Evolutionary conservation across 176 grass and related monocot species (phyloP).

Genomic region (Miscanthus lutarioriparius): DNA sequence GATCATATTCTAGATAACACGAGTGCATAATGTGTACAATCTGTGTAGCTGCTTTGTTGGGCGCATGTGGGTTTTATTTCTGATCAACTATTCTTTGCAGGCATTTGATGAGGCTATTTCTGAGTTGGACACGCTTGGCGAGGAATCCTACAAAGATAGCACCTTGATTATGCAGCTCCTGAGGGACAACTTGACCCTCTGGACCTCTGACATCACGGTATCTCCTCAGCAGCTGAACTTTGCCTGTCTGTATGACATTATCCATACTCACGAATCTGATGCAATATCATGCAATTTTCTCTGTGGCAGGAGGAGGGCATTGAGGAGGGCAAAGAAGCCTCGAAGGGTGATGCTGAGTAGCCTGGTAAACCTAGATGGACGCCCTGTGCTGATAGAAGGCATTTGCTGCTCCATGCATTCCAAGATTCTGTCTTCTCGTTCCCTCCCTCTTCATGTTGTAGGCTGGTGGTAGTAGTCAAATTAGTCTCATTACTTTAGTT

Average conservation of each 20-base stretch:
- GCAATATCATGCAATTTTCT: neutral
- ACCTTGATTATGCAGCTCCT: slow-evolving; percentile 95
- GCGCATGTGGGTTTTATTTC: neutral
- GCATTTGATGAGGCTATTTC: slow-evolving; percentile 95
- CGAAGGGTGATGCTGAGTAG: slow-evolving; percentile 56
- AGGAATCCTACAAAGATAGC: slow-evolving; percentile 93
- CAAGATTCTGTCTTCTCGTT: neutral
- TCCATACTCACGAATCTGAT: neutral
- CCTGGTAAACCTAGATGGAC: neutral
- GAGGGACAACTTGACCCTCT: slow-evolving; percentile 86
- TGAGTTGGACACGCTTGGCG: slow-evolving; percentile 70
- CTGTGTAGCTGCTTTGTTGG: neutral
- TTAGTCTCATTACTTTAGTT: slow-evolving; percentile 42
- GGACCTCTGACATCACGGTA: slow-evolving; percentile 84
- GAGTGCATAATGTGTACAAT: neutral
- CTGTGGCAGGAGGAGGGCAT: slow-evolving; percentile 54
- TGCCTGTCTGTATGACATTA: neutral
- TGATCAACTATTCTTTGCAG: slow-evolving; percentile 31
- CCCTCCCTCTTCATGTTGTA: neutral
- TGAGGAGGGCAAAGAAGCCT: slow-evolving; percentile 63
- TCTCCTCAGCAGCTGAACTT: neutral
- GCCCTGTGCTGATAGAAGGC: neutral
- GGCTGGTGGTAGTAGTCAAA: slow-evolving; percentile 21
- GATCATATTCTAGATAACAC: neutral
- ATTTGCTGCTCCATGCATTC: neutral